Base-by-base conservation (phyloP, 208 protist genomes). In the Acanthamoeba triangularis region DNA sequence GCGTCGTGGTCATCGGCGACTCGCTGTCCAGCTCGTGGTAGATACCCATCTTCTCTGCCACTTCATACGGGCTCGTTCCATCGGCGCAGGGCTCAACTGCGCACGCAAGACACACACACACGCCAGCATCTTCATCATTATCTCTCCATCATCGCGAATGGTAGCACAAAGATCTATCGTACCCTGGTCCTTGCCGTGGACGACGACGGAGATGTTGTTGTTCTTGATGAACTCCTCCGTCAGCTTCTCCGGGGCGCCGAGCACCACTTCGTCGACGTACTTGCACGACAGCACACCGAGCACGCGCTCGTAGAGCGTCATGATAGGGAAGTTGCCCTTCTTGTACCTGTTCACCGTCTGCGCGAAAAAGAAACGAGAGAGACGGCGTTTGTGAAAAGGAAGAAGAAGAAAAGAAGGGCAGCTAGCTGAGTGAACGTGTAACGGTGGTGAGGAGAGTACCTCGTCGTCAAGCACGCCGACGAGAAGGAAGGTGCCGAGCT, bases 261-360 rank as follows among this genome's bases (percentile, higher is more conserved):
- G 99, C 37, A 99, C 97, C 11, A 99, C 99, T 96, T 99, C 99
- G 96, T 99, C 99, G 0, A 99, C 99, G 61, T 76, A 93, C 63
- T 98, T 97, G 97, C 99, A 99, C 11, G 99, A 98, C 6, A 99
- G 97, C 61, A 99, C 98, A 90, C 98, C 98, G 0, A 99, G 97
- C 28, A 99, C 98, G 90, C 99, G 98, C 97, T 99, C 99, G 65
- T 99, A 99, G 28, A 99, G 96, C 96, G 99, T 99, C 99, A 99
- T 99, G 95, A 99, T 99, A n/a, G 99, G 99, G 95, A 98, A 99
- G 96, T 99, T 98, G 44, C 97, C 96, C 30, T 99, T 98, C 94
- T 99, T 99, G 54, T 95, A 74, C 33, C 35, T 18, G 69, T 85
- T 90, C 28, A 82, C 94, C 18, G 69, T 78, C 69, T 78, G 20